Evolutionary conservation across 78 protist genomes (phyloP).

Genomic region (Dictyostelium brefeldianum): DNA sequence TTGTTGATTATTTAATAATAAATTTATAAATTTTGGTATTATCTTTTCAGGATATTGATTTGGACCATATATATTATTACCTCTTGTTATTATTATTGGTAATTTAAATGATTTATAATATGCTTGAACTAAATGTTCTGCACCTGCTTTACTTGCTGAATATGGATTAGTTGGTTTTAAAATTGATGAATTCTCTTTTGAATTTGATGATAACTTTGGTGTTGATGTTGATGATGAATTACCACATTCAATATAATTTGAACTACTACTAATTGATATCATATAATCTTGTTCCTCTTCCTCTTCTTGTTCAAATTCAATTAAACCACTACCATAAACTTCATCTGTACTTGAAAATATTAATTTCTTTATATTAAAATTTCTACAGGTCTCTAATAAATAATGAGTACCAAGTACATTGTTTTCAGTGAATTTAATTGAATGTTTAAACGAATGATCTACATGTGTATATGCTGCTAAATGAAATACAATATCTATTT

Average conservation of each 20-base stretch:
- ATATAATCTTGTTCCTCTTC: background rate
- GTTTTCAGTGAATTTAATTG: conserved; percentile 89
- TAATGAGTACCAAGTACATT: conserved; percentile 97
- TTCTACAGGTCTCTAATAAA: conserved; percentile 90
- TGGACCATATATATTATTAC: conserved; percentile 98
- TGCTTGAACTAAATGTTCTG: conserved; percentile 89
- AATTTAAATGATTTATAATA: conserved; percentile 84
- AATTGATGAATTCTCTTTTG: conserved; percentile 31
- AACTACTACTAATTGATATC: background rate
- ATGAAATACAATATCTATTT: conserved; percentile 96
- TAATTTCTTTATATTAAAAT: conserved; percentile 87
- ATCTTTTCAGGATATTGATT: conserved; percentile 96
- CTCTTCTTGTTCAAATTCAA: background rate
- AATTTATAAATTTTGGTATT: conserved; percentile 94
- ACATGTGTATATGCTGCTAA: conserved; percentile 98
- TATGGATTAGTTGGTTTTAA: conserved; percentile 97
- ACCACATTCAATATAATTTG: no score
- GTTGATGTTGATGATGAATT: no score
- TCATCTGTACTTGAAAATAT: conserved; percentile 98
- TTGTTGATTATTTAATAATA: conserved; percentile 24
- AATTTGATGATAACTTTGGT: background rate
- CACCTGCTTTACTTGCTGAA: conserved; percentile 97
- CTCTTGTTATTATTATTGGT: conserved; percentile 96
- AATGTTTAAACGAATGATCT: conserved; percentile 67
- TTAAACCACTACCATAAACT: conserved; percentile 95